phyloP scores from a whole-genome alignment of 2,329 filamentous ascomycete species.

The Trematosphaeria pertusa region DNA sequence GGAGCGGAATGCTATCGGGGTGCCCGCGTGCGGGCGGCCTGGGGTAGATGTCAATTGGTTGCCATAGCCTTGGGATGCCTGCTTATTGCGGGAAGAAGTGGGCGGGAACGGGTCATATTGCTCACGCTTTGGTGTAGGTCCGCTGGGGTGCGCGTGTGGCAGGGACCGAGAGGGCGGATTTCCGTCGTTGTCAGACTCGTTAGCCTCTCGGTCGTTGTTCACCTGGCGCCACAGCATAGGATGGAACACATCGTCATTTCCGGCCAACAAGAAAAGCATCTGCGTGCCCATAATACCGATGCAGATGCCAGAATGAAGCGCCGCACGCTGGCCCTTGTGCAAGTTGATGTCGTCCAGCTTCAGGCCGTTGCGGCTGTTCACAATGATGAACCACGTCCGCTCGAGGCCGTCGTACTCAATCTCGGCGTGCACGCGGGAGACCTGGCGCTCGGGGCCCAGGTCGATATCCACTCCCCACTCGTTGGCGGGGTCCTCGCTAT shows the following conservation, averaged over 20 bases:
- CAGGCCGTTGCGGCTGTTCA: constrained; percentile 91
- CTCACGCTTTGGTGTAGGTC: constrained; percentile 46
- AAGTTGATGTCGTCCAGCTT: constrained; percentile 78
- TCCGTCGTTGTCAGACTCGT: constrained; percentile 50
- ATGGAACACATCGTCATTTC: constrained; percentile 73
- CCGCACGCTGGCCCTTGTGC: constrained; percentile 69
- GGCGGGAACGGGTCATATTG: constrained; percentile 48
- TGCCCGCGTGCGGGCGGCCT: constrained; percentile 41
- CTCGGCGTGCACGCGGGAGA: constrained; percentile 58
- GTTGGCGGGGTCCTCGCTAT: constrained; percentile 35
- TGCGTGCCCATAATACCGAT: constrained; percentile 91
- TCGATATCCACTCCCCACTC: constrained; percentile 78
- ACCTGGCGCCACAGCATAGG: constrained; percentile 71
- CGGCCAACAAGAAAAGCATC: constrained; percentile 98
- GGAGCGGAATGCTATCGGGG: constrained; percentile 46
- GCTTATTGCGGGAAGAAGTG: constrained; percentile 42
- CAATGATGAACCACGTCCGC: constrained; percentile 78
- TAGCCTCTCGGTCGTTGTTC: constrained; percentile 40
- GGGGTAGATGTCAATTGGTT: constrained; percentile 46
- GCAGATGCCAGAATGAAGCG: constrained; percentile 84
- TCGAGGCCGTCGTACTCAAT: constrained; percentile 55
- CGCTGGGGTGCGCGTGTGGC: constrained; percentile 41
- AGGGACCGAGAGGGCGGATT: constrained; percentile 39
- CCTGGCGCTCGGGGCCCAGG: constrained; percentile 63
- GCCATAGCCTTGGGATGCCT: constrained; percentile 39